Percentiles rank a stretch among this genome's conserved stretches.
Evolutionary conservation across 1,284 basidiomycete genomes (phyloP).

Genomic region (Microbotryum saponariae): DNA sequence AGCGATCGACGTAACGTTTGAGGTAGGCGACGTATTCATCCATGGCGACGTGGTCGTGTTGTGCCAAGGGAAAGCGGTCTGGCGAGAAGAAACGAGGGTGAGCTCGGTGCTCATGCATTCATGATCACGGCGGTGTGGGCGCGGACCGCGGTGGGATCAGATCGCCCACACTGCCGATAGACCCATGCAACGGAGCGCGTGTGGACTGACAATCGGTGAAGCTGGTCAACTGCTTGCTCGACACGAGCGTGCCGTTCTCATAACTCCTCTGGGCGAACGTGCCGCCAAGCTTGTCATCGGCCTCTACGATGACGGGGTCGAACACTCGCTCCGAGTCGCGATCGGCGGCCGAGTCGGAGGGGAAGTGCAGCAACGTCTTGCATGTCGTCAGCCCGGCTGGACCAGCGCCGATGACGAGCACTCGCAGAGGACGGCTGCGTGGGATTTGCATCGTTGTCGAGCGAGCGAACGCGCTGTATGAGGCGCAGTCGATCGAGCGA

Average conservation of each 20-base stretch:
- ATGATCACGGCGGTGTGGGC: no score
- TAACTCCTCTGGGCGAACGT: slow-evolving; percentile 47
- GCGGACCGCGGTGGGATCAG: no score
- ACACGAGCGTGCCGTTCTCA: slow-evolving; percentile 54
- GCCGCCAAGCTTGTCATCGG: slow-evolving; percentile 56
- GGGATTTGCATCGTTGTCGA: no score
- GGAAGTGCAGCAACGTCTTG: slow-evolving; percentile 48
- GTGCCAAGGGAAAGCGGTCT: slow-evolving; percentile 16
- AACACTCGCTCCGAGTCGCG: slow-evolving; percentile 44
- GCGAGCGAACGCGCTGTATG: no score
- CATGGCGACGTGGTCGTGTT: slow-evolving; percentile 53
- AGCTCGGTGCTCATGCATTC: no score
- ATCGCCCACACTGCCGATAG: no score
- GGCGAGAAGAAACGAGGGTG: no score
- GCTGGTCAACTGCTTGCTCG: slow-evolving; percentile 53
- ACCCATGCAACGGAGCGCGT: no score
- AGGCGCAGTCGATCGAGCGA: no score
- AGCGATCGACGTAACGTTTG: slow-evolving; percentile 49
- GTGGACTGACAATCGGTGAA: slow-evolving; percentile 51
- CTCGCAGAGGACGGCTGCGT: neutral
- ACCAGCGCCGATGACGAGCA: slow-evolving; percentile 49
- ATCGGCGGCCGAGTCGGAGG: slow-evolving; percentile 40
- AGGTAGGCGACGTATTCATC: slow-evolving; percentile 55
- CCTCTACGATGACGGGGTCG: slow-evolving; percentile 53
- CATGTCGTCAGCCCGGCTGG: slow-evolving; percentile 55